These are phyloP conservation scores for Elsinoe necatrix DNA, from an alignment of 2,329 filamentous ascomycete species.

Conservation along the genomic window DNA sequence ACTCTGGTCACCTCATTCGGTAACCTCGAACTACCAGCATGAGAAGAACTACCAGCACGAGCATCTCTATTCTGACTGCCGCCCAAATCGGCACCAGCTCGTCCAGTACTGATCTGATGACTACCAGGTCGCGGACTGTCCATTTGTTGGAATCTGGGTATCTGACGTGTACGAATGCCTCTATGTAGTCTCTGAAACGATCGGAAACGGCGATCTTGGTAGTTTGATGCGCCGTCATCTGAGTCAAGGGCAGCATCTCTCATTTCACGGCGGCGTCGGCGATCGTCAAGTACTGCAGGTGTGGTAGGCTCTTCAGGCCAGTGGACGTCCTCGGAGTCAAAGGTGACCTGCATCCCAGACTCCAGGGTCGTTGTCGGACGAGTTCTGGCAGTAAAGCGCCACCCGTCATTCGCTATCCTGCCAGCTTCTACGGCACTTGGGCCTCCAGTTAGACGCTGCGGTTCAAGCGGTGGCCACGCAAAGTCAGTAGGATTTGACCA, in stretches of 20 bases:
- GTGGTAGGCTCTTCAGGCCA: constrained; percentile 19
- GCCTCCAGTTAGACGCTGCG: background rate
- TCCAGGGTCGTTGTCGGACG: background rate
- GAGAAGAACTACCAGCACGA: too few species aligned
- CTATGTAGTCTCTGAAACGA: constrained; percentile 12
- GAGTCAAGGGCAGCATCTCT: constrained; percentile 15
- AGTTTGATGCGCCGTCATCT: constrained; percentile 6
- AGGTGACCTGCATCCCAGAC: constrained; percentile 9
- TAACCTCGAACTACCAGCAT: background rate
- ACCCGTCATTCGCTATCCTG: background rate
- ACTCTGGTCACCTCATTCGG: background rate
- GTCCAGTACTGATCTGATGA: background rate
- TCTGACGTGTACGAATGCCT: background rate
- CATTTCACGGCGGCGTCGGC: constrained; percentile 16
- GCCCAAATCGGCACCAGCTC: background rate
- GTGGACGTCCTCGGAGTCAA: constrained; percentile 15
- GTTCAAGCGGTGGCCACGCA: constrained; percentile 17
- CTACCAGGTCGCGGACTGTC: background rate
- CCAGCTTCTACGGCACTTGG: background rate
- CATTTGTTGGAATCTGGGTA: background rate
- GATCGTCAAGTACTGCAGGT: constrained; percentile 16
- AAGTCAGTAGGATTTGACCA: constrained; percentile 6
- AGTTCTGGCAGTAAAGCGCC: background rate
- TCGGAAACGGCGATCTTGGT: constrained; percentile 16
- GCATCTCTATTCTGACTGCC: background rate